phyloP scores from a whole-genome alignment of 2,329 filamentous ascomycete species.

The Fusarium sp. region DNA sequence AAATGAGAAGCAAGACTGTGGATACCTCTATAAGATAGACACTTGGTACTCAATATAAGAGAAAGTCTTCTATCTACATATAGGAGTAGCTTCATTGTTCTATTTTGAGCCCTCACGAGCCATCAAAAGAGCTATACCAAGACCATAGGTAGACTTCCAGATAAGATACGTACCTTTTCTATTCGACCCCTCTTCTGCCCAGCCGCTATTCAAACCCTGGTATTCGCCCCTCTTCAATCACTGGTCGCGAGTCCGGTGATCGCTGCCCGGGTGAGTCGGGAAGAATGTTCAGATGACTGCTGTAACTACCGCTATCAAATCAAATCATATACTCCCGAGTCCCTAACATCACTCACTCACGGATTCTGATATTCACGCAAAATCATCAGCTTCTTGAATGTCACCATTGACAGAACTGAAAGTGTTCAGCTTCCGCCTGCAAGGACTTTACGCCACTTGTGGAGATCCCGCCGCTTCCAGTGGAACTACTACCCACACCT shows the following conservation, averaged over 20 bases:
- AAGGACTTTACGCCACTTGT: slow-evolving; percentile 31
- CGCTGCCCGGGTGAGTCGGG: slow-evolving; percentile 41
- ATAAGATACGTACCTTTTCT: slow-evolving; percentile 26
- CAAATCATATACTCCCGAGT: neutral
- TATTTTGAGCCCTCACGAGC: neutral
- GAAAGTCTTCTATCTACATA: neutral
- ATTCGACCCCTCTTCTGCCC: slow-evolving; percentile 28
- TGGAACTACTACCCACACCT: slow-evolving; percentile 26
- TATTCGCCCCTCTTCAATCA: slow-evolving; percentile 39
- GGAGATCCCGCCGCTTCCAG: slow-evolving; percentile 19
- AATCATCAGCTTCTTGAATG: slow-evolving; percentile 1
- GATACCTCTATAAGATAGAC: neutral
- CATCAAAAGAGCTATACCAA: neutral
- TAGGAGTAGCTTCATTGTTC: neutral
- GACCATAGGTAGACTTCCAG: neutral
- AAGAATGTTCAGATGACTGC: slow-evolving; percentile 42
- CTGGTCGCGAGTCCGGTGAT: slow-evolving; percentile 45
- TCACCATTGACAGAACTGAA: neutral
- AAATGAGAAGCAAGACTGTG: slow-evolving; percentile 4
- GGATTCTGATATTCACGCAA: neutral
- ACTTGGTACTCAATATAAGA: neutral
- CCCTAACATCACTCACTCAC: neutral
- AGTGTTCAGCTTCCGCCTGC: slow-evolving; percentile 1
- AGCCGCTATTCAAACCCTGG: slow-evolving; percentile 6
- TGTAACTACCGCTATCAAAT: slow-evolving; percentile 6